Conservation (phyloP, 345 rosid genomes). For the Hibiscus syriacus region DNA sequence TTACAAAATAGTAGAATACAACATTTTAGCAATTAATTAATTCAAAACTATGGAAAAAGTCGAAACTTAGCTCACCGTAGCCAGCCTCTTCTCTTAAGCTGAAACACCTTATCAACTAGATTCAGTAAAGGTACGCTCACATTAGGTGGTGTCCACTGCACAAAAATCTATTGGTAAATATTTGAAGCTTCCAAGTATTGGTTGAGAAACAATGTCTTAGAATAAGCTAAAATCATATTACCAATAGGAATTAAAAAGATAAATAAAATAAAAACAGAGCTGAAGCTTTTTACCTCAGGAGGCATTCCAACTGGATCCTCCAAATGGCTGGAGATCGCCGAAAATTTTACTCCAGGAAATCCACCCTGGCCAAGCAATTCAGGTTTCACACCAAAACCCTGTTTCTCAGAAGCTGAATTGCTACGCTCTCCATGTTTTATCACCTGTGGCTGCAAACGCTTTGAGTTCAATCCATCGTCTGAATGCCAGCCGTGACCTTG, state of each 20-base stretch:
- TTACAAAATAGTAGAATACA: not conserved
- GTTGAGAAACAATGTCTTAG: not conserved
- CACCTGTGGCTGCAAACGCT: slow-evolving; percentile 37
- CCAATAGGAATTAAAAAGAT: not conserved
- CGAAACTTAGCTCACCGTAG: slow-evolving; percentile 50
- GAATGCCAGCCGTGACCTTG: slow-evolving; percentile 69
- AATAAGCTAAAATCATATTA: not conserved
- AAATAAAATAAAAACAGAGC: slow-evolving; percentile 1
- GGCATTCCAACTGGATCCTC: slow-evolving; percentile 81
- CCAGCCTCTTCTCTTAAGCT: slow-evolving; percentile 98
- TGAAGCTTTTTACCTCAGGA: slow-evolving; percentile 58
- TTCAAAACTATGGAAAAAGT: not conserved
- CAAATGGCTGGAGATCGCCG: slow-evolving; percentile 24
- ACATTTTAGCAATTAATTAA: slow-evolving; percentile 3
- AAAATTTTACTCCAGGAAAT: slow-evolving; percentile 22
- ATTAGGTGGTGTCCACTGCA: slow-evolving; percentile 59
- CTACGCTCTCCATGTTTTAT: slow-evolving; percentile 36
- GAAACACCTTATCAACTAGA: slow-evolving; percentile 96
- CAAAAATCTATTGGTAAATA: not conserved
- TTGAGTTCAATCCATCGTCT: slow-evolving; percentile 72
- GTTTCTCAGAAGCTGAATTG: slow-evolving; percentile 25
- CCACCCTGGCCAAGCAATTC: slow-evolving; percentile 27
- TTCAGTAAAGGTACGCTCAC: slow-evolving; percentile 89
- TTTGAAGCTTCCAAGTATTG: not conserved
- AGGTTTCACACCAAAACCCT: slow-evolving; percentile 30